Percentiles rank a stretch among this genome's conserved stretches.
Evolutionary conservation across 2,329 filamentous ascomycete genomes (phyloP).

Genomic region (Pseudogymnoascus sp.): DNA sequence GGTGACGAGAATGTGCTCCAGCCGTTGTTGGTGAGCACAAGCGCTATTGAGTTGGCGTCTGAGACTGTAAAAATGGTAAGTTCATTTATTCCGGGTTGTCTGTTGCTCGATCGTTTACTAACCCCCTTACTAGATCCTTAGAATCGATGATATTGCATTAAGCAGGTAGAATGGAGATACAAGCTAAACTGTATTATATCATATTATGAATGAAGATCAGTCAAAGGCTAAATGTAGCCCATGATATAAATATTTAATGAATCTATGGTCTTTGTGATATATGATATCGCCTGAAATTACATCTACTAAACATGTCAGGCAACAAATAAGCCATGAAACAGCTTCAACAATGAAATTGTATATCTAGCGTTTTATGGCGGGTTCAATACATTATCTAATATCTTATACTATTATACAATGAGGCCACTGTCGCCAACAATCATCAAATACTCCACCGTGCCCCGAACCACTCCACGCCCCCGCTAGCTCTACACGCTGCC

Average conservation of each 20-base stretch:
- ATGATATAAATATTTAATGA: conserved; percentile 8
- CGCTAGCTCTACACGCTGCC: conserved; percentile 15
- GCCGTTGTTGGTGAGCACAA: conserved; percentile 91
- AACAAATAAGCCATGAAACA: too few relatives aligned
- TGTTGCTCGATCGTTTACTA: not conserved
- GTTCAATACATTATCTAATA: too few relatives aligned
- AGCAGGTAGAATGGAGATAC: conserved; percentile 40
- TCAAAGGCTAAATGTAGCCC: conserved; percentile 7
- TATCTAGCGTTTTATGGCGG: too few relatives aligned
- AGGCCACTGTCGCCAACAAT: too few relatives aligned
- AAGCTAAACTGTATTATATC: conserved; percentile 9
- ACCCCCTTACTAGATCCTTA: conserved; percentile 37
- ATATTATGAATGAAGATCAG: conserved; percentile 7
- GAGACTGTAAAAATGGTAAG: conserved; percentile 89
- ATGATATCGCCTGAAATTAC: not conserved
- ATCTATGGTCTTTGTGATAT: not conserved
- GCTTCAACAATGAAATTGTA: too few relatives aligned
- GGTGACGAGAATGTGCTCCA: conserved; percentile 95
- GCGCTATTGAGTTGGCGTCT: conserved; percentile 90
- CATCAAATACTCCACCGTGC: conserved; percentile 20
- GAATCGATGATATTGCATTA: conserved; percentile 59
- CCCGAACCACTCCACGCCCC: conserved; percentile 19
- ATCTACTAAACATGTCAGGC: not conserved
- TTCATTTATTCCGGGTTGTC: not conserved
- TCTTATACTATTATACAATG: too few relatives aligned